Evolutionary conservation across 768 basidiomycete species (phyloP).

Genomic region (Calocybe indica): DNA sequence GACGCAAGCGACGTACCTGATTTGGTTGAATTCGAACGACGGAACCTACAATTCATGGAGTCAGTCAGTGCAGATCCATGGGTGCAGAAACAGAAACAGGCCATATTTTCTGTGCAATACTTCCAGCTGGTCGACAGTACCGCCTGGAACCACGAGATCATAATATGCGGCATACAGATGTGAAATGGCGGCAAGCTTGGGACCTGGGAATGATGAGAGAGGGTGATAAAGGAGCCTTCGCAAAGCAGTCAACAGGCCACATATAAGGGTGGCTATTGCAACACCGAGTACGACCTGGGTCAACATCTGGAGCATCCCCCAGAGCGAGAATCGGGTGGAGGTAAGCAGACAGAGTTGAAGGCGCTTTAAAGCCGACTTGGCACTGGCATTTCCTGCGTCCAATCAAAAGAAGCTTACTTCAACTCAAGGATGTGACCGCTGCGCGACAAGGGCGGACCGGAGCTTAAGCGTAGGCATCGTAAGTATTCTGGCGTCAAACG

Average conservation of each 20-base stretch:
- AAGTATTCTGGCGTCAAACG: too few relatives aligned
- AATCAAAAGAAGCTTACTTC: too few relatives aligned
- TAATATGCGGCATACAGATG: conserved; percentile 20
- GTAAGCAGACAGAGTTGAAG: too few relatives aligned
- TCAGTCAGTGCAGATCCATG: neutral
- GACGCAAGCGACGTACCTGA: conserved; percentile 17
- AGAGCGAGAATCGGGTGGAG: too few relatives aligned
- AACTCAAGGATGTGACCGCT: too few relatives aligned
- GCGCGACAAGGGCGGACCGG: too few relatives aligned
- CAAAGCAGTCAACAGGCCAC: neutral
- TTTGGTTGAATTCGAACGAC: conserved; percentile 31
- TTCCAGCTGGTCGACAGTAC: conserved; percentile 18
- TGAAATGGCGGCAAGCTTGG: conserved; percentile 19
- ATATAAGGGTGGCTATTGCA: too few relatives aligned
- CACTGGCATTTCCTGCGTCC: too few relatives aligned
- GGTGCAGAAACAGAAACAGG: conserved; percentile 5
- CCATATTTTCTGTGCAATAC: conserved; percentile 19
- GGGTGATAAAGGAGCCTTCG: conserved; percentile 20
- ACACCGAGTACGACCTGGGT: too few relatives aligned
- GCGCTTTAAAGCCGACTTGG: too few relatives aligned
- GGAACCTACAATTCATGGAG: conserved; percentile 17
- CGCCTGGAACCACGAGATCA: conserved; percentile 16
- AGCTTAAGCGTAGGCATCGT: too few relatives aligned
- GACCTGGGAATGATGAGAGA: conserved; percentile 21
- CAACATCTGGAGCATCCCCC: too few relatives aligned